Percentiles rank a stretch among this genome's conserved stretches.
Evolutionary conservation across 441 rosid genomes (phyloP).

Genomic region (Eutrema salsugineum): DNA sequence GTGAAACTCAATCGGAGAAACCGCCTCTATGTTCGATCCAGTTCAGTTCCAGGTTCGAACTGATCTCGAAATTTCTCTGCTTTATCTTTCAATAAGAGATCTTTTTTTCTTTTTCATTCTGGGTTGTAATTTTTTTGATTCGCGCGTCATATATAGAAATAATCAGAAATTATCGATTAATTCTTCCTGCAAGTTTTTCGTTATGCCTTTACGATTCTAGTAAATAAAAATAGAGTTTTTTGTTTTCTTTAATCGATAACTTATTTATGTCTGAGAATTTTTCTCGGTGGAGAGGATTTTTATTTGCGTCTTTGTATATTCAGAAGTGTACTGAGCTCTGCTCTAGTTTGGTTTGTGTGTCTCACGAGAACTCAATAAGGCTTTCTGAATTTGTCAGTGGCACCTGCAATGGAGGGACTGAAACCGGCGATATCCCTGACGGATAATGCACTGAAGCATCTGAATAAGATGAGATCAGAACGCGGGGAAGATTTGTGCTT

Average conservation of each 20-base stretch:
- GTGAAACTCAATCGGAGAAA: conserved; percentile 38
- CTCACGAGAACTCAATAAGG: not conserved
- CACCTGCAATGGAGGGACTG: conserved; percentile 49
- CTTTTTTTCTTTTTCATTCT: not conserved
- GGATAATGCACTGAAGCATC: conserved; percentile 73
- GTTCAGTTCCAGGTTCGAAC: conserved; percentile 50
- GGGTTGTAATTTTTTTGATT: not conserved
- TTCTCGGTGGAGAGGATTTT: not conserved
- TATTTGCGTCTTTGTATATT: not conserved
- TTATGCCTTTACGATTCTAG: not conserved
- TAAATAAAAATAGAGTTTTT: not conserved
- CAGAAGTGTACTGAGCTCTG: not conserved
- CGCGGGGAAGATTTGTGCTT: conserved; percentile 76
- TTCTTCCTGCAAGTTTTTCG: not conserved
- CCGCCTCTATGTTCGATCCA: conserved; percentile 51
- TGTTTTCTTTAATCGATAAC: not conserved
- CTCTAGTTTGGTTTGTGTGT: not conserved
- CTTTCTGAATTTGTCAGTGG: conserved; percentile 30
- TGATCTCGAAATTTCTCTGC: not conserved
- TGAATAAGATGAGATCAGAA: conserved; percentile 78
- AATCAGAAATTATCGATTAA: not conserved
- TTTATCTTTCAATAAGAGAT: not conserved
- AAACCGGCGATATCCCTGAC: conserved; percentile 74
- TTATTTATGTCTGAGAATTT: not conserved
- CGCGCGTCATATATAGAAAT: not conserved